Percentiles rank a stretch among this genome's conserved stretches.
Evolutionary conservation across 2,329 filamentous ascomycete genomes (phyloP).

Genomic region (Ploettnerulaceae sp.): DNA sequence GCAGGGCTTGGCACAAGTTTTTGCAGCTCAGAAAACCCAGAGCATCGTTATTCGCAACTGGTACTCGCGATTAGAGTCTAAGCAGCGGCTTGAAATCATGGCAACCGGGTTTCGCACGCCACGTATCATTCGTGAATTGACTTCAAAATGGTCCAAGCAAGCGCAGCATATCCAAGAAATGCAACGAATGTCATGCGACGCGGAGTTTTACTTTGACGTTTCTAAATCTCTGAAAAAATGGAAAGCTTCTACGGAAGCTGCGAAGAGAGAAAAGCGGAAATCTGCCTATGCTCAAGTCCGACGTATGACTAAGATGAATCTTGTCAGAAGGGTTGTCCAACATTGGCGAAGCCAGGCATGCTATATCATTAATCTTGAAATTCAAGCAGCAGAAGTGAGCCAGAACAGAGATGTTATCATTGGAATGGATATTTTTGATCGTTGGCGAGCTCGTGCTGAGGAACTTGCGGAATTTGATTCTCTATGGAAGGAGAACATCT

Average conservation of each 20-base stretch:
- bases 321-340: constrained; percentile 25
- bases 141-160: constrained; percentile 25
- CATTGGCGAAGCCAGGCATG: constrained; percentile 26
- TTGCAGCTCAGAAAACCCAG: constrained; percentile 24
- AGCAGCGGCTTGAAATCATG: constrained; percentile 19
- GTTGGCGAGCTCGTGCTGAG: constrained; percentile 29
- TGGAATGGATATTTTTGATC: constrained; percentile 31
- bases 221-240: constrained; percentile 29
- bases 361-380: constrained; percentile 28
- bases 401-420: constrained; percentile 26
- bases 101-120: constrained; percentile 23
- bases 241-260: constrained; percentile 27
- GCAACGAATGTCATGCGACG: constrained; percentile 26
- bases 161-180: constrained; percentile 24
- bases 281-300: constrained; percentile 30
- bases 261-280: constrained; percentile 32
- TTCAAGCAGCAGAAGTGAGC: constrained; percentile 24
- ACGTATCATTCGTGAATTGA: constrained; percentile 17
- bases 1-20: constrained; percentile 25
- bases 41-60: constrained; percentile 24
- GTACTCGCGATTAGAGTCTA: constrained; percentile 22
- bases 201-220: constrained; percentile 30
- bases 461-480: constrained; percentile 29
- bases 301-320: constrained; percentile 29
- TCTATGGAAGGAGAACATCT: constrained; percentile 21